phyloP scores from a whole-genome alignment of 495 filamentous ascomycete species.

The Penicillium tannophilum region DNA sequence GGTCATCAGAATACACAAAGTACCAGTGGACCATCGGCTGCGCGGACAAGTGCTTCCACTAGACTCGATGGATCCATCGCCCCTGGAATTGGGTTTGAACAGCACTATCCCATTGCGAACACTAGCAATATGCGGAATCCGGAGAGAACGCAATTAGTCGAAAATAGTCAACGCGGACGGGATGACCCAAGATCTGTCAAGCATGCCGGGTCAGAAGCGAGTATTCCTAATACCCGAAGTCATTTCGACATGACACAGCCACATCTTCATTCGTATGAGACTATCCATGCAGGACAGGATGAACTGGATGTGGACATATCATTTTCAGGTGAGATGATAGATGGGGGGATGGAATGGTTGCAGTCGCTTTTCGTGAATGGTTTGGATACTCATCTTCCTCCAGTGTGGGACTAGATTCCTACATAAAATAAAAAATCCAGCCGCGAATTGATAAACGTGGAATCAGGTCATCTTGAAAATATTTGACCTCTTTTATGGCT shows the following conservation, averaged over 20 bases:
- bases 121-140: background rate
- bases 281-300: background rate
- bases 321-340: constrained; percentile 19
- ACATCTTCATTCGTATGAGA: background rate
- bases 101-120: background rate
- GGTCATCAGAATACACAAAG: background rate
- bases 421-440: background rate
- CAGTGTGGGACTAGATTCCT: constrained; percentile 16
- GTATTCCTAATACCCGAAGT: background rate
- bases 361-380: constrained; percentile 18
- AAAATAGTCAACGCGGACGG: background rate
- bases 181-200: background rate
- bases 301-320: constrained; percentile 9
- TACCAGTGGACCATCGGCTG: background rate
- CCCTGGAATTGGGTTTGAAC: background rate
- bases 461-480: background rate
- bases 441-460: background rate
- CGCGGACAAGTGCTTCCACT: background rate
- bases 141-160: background rate
- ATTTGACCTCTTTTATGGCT: too few relatives aligned
- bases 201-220: background rate
- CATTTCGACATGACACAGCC: background rate
- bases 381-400: constrained; percentile 41
- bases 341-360: constrained; percentile 27
- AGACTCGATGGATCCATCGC: background rate